Percentiles rank a stretch among this genome's conserved stretches.
phyloP scores from a whole-genome alignment of 1,284 basidiomycete species.

The Macrocystidia cucumis region DNA sequence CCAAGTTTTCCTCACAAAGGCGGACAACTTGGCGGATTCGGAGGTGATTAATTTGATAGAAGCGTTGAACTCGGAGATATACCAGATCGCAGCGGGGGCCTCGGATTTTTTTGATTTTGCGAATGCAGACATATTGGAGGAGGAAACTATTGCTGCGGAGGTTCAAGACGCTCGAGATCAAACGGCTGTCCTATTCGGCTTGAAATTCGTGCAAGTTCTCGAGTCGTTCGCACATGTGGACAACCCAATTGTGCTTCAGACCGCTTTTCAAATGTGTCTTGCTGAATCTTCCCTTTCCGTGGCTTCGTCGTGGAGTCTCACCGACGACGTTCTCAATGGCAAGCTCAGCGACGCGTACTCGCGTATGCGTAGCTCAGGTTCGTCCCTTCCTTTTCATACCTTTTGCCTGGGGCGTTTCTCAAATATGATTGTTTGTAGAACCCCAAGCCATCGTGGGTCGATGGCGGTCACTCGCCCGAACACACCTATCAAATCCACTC shows the following conservation, averaged over 20 bases:
- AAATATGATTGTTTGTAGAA: neutral
- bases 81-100: slow-evolving; percentile 33
- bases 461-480: slow-evolving; percentile 23
- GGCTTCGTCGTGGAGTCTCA: slow-evolving; percentile 33
- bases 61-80: slow-evolving; percentile 35
- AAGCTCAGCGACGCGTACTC: slow-evolving; percentile 30
- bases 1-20: slow-evolving; percentile 34
- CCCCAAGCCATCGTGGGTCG: slow-evolving; percentile 22
- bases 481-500: slow-evolving; percentile 15
- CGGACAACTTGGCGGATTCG: slow-evolving; percentile 31
- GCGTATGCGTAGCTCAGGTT: slow-evolving; percentile 21
- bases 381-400: slow-evolving; percentile 1
- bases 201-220: slow-evolving; percentile 23
- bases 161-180: slow-evolving; percentile 23
- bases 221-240: slow-evolving; percentile 22
- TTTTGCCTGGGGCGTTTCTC: neutral
- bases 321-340: slow-evolving; percentile 28
- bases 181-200: slow-evolving; percentile 28
- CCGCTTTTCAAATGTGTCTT: slow-evolving; percentile 34
- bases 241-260: slow-evolving; percentile 34
- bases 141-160: slow-evolving; percentile 15
- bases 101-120: slow-evolving; percentile 33
- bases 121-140: slow-evolving; percentile 6
- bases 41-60: slow-evolving; percentile 34
- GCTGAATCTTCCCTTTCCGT: slow-evolving; percentile 31